Evolutionary conservation across 2,329 filamentous ascomycete genomes (phyloP), one percentile per base, ranked within the genome.

Genomic region (Myriangium duriaei): DNA sequence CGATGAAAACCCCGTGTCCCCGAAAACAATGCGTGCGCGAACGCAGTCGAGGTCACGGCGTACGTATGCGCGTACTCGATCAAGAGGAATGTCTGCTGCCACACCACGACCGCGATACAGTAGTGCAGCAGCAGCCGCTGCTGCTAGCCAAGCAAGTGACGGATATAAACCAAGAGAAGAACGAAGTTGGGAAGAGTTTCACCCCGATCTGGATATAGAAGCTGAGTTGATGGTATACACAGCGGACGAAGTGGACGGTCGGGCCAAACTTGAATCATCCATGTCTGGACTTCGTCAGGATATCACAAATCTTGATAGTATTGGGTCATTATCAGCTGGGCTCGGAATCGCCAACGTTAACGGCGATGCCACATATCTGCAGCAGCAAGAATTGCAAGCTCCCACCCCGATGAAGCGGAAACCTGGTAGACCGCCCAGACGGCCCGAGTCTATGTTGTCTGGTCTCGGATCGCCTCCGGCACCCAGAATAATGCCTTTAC

Each of bases 81-180:
- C 67, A 51, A 75, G 59, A 56, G 74, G 63, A 52, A 71, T 60
- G 46, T 64, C 69, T 44, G 66, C 68, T 34, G 69, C 61, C 37
- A 60, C 61, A 51, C 55, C 58, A 19, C 67, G 69, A 50, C 81
- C 82, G 56, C 74, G 82, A 47, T 92, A 82, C 60, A 85, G 80
- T 50, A 88, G 83, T 32, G 85, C 74, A n/a, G 85, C 88, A 10
- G 86, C 86, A 17, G 83, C 87, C 15, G 84, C 87, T 35, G 86
- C 85, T 4, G 81, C 82, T 3, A 81, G 91, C 42, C 83, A 85
- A 49, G 86, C 94, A 55, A 87, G 78, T 51, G 91, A 96, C 64
- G 87, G 88, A 35, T 96, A 96, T 62, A 98, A 98, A 58, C 91
- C 91, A 19, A 74, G 91, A 53, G 91, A 98, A 62, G 91, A 98